Percentiles rank a stretch among this genome's conserved stretches.
Conservation (phyloP, 2,329 filamentous ascomycete genomes). For the Fusarium guadeloupense region DNA sequence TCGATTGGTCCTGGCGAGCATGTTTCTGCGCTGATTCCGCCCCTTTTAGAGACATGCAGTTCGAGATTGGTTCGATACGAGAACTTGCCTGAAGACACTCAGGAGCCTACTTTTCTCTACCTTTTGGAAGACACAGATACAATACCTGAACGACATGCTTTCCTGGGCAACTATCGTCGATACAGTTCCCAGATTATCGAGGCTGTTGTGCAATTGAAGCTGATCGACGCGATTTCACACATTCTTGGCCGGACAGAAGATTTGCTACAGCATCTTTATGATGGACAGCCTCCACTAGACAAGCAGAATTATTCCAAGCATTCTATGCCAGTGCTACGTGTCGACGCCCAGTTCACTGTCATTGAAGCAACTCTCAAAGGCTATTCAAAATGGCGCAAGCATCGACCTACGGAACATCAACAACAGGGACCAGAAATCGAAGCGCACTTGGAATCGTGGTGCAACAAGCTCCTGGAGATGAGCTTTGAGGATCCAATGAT, state of each 20-base stretch:
- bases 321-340: conserved; percentile 76
- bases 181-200: conserved; percentile 92
- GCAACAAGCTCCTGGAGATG: conserved; percentile 73
- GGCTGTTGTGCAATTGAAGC: conserved; percentile 80
- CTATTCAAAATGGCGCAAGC: conserved; percentile 78
- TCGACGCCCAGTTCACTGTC: conserved; percentile 90
- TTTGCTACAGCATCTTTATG: conserved; percentile 79
- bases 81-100: conserved; percentile 80
- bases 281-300: conserved; percentile 72
- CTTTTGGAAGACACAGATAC: conserved; percentile 95
- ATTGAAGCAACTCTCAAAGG: conserved; percentile 90
- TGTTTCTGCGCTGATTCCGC: conserved; percentile 71
- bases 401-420: conserved; percentile 47
- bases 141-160: conserved; percentile 90
- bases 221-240: conserved; percentile 85
- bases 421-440: conserved; percentile 68
- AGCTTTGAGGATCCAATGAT: conserved; percentile 86
- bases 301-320: conserved; percentile 72
- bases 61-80: conserved; percentile 88
- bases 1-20: conserved; percentile 72
- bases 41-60: conserved; percentile 84
- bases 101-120: conserved; percentile 82
- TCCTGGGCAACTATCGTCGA: conserved; percentile 92
- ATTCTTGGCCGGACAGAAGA: conserved; percentile 83
- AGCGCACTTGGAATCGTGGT: conserved; percentile 75